Base-by-base conservation (phyloP, 768 basidiomycete species). In the Paxillus ammoniavirescens region DNA sequence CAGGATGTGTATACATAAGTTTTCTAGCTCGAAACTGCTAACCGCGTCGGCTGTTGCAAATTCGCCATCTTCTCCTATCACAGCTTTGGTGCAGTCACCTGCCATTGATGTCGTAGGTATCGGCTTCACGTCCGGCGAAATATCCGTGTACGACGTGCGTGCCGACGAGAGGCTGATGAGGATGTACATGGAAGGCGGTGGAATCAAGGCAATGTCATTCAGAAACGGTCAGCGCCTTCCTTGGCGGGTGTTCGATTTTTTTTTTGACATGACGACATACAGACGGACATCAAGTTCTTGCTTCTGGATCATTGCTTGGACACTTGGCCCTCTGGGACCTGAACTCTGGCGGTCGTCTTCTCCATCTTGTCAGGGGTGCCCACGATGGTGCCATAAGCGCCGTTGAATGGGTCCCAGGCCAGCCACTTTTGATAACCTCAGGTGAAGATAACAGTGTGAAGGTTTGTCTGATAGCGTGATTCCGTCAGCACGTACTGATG, bases 41-140 rank as follows among this genome's bases (percentile, higher is more conserved):
- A 76, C 76, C 8, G 68, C 71, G 9, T 71, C 62, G 65, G 50
- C 55, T 59, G 58, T 43, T 65, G 66, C 52, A 70, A 66, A 41
- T 61, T 40, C 50, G 60, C 41, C 62, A 57, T 55, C 71, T 49
- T 53, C 65, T 48, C 77, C 89, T 8, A 82, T 98, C 59, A 94
- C 92, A 2, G 75, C 87, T 2, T 64, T 98, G 37, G 83, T 84
- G 1, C 97, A 97, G 66, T 95, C 93, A 8, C 95, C 96, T 23
- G 97, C 95, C 13, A 88, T 98, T 49, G 97, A 99, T 63, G 93
- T 98, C 9, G 80, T 98, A 37, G 97, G 92, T n/a, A 76, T 99
- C 46, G 96, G 93, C 1, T 92, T 91, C 66, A 76, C 86, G 1
- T 91, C 89, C 1, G 97, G 97, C 38, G 86, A 90, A 61, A 84